phyloP scores from a whole-genome alignment of 169 alveolate species.

The Plasmodium cynomolgi region DNA sequence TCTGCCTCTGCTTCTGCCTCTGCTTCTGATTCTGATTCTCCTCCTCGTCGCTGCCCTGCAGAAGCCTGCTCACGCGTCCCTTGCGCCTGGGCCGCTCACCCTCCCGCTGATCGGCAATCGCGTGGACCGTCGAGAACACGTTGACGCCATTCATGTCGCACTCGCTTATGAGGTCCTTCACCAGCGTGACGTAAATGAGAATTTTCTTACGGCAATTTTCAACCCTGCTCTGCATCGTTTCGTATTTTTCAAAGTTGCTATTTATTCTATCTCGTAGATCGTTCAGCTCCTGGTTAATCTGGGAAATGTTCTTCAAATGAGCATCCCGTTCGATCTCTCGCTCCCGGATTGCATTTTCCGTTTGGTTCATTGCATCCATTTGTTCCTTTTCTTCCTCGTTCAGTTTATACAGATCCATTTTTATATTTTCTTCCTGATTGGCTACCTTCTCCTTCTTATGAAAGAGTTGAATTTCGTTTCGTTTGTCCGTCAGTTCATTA shows the following conservation, averaged over 20 bases:
- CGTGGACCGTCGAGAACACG: not conserved
- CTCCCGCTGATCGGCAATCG: not conserved
- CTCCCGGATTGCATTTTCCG: not conserved
- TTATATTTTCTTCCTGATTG: constrained; percentile 5
- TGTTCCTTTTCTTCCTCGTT: not conserved
- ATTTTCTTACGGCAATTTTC: constrained; percentile 30
- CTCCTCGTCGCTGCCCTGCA: not conserved
- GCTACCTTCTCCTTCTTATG: not conserved
- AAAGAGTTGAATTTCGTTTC: constrained; percentile 14
- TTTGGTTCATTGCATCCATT: not conserved
- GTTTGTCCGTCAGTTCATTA: constrained; percentile 43
- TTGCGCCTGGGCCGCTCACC: not conserved
- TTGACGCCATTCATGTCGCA: constrained; percentile 56
- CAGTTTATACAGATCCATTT: constrained; percentile 1
- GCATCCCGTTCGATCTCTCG: not conserved
- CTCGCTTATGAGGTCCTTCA: constrained; percentile 36
- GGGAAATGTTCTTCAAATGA: constrained; percentile 6
- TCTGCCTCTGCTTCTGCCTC: too few relatives aligned
- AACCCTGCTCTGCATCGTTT: constrained; percentile 19
- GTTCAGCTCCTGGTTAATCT: constrained; percentile 41
- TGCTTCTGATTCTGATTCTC: too few relatives aligned
- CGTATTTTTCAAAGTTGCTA: constrained; percentile 33
- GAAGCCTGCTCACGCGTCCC: not conserved
- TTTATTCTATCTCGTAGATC: constrained; percentile 23
- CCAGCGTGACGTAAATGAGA: constrained; percentile 18